Evolutionary conservation across 148 eudicot species (phyloP).

Genomic region (Rhododendron henanense): DNA sequence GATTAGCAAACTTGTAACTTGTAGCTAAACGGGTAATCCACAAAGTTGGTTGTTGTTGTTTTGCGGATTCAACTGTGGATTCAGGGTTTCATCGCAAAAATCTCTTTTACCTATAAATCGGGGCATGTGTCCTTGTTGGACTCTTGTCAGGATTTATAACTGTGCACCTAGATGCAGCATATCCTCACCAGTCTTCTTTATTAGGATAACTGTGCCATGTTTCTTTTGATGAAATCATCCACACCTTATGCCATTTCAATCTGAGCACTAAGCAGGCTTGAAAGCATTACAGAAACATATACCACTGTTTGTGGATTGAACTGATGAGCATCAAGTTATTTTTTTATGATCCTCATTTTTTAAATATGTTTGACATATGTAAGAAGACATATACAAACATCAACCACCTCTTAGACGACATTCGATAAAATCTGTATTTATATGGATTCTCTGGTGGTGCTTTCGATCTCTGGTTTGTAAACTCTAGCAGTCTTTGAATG

Average conservation of each 20-base stretch:
- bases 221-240: neutral
- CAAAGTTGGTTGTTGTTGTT: neutral
- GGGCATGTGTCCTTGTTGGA: neutral
- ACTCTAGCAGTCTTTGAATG: neutral
- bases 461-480: neutral
- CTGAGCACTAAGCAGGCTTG: neutral
- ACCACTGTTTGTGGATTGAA: neutral
- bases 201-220: neutral
- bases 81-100: neutral
- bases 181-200: neutral
- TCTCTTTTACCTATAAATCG: neutral
- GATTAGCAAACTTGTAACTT: neutral
- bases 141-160: neutral
- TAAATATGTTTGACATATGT: neutral
- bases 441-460: neutral
- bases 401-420: neutral
- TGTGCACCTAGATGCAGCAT: neutral
- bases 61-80: neutral
- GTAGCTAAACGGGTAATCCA: neutral
- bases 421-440: neutral
- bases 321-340: neutral
- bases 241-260: neutral
- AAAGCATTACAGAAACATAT: neutral
- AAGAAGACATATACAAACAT: neutral
- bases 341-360: neutral